Percentiles rank a stretch among this genome's conserved stretches.
Evolutionary conservation across 805 yeast genomes (phyloP).

Genomic region (Kodamaea neixiangensis): DNA sequence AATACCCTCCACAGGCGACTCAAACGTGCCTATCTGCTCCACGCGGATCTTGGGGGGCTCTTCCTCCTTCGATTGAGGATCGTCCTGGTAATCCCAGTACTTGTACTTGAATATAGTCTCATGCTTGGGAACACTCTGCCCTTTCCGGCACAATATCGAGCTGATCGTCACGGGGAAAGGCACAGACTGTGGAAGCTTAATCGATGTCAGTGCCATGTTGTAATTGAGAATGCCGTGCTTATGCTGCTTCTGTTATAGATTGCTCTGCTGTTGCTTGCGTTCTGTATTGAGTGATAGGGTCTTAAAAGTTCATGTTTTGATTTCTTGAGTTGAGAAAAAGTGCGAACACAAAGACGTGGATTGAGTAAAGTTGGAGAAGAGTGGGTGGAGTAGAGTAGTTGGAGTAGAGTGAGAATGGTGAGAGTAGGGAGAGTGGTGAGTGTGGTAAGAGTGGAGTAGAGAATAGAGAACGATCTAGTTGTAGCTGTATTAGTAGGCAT

Average conservation of each 20-base stretch:
- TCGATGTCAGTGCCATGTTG: slow-evolving; percentile 42
- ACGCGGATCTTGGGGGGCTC: slow-evolving; percentile 51
- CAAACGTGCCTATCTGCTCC: slow-evolving; percentile 74
- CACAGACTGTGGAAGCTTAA: slow-evolving; percentile 59
- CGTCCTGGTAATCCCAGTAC: slow-evolving; percentile 66
- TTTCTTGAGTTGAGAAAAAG: neutral
- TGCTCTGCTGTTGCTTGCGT: neutral
- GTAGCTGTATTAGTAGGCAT: no score
- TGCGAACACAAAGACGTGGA: neutral
- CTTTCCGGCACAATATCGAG: slow-evolving; percentile 46
- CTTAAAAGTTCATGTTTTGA: no score
- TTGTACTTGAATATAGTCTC: slow-evolving; percentile 58
- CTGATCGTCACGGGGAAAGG: slow-evolving; percentile 70
- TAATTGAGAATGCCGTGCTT: neutral
- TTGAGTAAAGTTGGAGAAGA: no score
- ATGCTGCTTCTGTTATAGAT: neutral
- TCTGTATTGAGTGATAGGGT: no score
- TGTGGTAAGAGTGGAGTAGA: no score
- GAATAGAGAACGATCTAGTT: no score
- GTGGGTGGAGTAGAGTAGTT: no score
- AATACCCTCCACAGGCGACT: slow-evolving; percentile 78
- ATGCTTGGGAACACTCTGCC: slow-evolving; percentile 52
- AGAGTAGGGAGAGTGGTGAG: no score
- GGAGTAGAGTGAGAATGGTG: no score
- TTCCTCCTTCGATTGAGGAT: slow-evolving; percentile 47